These are phyloP conservation scores for Ceriops tagal DNA, from an alignment of 345 rosid species.

Conservation along the genomic window DNA sequence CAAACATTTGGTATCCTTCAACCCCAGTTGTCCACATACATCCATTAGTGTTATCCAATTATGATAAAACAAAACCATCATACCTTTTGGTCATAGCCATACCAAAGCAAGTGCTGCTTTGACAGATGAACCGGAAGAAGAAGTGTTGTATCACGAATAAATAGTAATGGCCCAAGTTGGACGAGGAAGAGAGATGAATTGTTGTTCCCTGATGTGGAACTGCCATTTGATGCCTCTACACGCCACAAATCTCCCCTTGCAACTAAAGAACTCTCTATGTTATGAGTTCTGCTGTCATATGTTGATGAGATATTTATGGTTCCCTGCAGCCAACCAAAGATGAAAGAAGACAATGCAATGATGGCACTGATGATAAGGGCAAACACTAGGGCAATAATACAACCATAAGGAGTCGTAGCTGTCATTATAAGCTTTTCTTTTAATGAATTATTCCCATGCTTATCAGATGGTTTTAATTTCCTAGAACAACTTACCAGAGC, in stretches of 20 bases:
- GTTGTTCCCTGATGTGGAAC: conserved; percentile 57
- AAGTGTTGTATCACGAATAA: conserved; percentile 83
- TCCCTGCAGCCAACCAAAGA: conserved; percentile 48
- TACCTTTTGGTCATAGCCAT: conserved; percentile 96
- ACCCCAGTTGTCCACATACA: not conserved
- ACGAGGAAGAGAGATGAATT: conserved; percentile 81
- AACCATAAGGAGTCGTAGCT: too few species aligned
- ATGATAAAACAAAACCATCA: conserved; percentile 9
- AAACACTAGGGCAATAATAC: too few species aligned
- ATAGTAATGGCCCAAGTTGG: conserved; percentile 91
- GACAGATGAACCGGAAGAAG: conserved; percentile 88
- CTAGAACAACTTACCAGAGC: not conserved
- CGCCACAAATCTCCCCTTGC: conserved; percentile 98
- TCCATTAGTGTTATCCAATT: not conserved
- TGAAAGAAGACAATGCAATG: conserved; percentile 2
- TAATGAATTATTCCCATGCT: too few species aligned
- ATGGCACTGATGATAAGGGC: too few species aligned
- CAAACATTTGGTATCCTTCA: not conserved
- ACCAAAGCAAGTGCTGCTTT: conserved; percentile 97
- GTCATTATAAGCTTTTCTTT: too few species aligned
- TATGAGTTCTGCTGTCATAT: conserved; percentile 68
- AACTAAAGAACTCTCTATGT: conserved; percentile 67
- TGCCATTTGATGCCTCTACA: conserved; percentile 71
- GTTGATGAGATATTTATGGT: conserved; percentile 66
- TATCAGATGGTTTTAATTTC: not conserved